phyloP scores from a whole-genome alignment of 2,329 filamentous ascomycete genomes.

The Pochonia chlamydosporia region DNA sequence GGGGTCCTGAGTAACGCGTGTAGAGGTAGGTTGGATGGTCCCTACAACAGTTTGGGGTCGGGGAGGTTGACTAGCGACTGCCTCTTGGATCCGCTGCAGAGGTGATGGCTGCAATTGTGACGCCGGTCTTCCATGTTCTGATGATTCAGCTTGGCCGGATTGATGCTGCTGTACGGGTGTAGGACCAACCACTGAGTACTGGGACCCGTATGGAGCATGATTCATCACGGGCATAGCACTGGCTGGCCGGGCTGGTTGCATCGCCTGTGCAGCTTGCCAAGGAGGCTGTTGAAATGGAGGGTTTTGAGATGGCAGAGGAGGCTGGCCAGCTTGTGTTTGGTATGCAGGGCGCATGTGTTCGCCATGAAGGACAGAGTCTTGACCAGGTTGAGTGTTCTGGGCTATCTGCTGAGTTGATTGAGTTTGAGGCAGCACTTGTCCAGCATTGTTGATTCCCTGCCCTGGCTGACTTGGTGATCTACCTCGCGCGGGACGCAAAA shows the following conservation, averaged over 20 bases:
- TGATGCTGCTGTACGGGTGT: background rate
- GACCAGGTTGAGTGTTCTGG: no score
- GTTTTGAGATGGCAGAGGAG: background rate
- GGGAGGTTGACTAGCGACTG: background rate
- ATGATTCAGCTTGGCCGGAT: background rate
- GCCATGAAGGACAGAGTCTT: no score
- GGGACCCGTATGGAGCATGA: background rate
- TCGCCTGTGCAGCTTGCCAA: background rate
- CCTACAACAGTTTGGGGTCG: background rate
- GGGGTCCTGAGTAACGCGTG: background rate
- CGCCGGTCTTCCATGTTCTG: background rate
- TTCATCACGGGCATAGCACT: conserved; percentile 10
- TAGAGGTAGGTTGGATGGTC: background rate
- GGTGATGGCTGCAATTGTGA: background rate
- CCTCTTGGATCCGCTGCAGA: background rate
- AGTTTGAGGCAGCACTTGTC: background rate
- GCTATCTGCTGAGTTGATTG: background rate
- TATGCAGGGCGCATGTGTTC: no score
- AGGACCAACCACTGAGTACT: background rate
- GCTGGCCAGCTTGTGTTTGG: background rate
- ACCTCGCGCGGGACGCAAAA: conserved; percentile 13
- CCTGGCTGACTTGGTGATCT: background rate
- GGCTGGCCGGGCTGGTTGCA: conserved; percentile 1
- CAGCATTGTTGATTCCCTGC: background rate
- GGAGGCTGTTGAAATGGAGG: conserved; percentile 4